Evolutionary conservation across 371 early-diverging fungal genomes (phyloP), one percentile per base, ranked within the genome.

Genomic region (Mucor irregularis): DNA sequence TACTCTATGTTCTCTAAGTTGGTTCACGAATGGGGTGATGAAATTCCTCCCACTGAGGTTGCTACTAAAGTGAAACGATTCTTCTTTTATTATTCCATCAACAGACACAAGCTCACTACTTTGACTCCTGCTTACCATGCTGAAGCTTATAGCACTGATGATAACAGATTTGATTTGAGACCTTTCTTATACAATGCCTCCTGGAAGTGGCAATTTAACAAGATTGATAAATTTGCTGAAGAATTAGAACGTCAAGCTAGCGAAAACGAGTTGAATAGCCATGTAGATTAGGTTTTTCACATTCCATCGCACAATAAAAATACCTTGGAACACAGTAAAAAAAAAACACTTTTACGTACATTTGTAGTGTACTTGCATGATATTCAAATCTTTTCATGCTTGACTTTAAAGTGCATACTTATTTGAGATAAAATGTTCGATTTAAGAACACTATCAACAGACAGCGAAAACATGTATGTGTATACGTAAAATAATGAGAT

Each of bases 101-200:
- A 99, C 77, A 85, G 99, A 30, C 99, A 99, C 83, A 99, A 99
- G 76, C 85, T 97, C 81, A 97, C 98, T 6, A 93, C 95, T 0
- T 61, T 99, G 16, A 97, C 99, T 4, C 99, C 99, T 1, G 81
- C 94, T 0, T 97, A 97, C 74, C 99, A 98, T 58, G 95, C 96
- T 30, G 95, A 95, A 56, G 83, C 90, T 0, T 97, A 98, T 68
- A 90, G 91, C 29, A 95, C 98, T 0, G 99, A 98, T 62, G 98
- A 98, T 63, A 97, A 97, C 66, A 89, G 98, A 22, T 99, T 93
- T 65, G 98, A 99, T 58, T 66, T 95, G 60, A 81, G 98, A 1
- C 99, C 95, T 13, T 96, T 99, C 73, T 81, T 99, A 30, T 98
- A 98, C 71, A 89, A 94, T 60, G 76, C 94, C 4, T 47, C 75